These are phyloP conservation scores for Blastocystis sp. DNA, from an alignment of 352 stramenopile genomes.

Conservation along the genomic window DNA sequence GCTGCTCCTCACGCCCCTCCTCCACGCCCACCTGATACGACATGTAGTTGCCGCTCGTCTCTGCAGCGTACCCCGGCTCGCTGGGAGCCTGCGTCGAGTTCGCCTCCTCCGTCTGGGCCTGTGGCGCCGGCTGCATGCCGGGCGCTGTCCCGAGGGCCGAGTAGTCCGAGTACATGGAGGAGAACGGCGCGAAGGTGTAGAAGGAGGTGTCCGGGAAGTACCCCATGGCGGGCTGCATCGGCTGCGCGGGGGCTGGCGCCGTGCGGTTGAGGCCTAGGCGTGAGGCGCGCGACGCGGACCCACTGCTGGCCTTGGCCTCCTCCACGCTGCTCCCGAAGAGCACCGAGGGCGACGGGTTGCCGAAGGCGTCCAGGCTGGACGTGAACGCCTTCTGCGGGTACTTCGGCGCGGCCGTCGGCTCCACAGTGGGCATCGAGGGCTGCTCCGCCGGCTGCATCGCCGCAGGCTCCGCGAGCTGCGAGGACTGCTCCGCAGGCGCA, in stretches of 20 bases:
- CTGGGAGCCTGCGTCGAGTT: neutral
- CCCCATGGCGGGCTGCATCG: neutral
- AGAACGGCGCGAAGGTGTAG: neutral
- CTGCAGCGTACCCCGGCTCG: neutral
- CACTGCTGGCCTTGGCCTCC: neutral
- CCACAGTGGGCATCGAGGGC: neutral
- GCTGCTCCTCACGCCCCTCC: neutral
- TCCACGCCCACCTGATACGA: neutral
- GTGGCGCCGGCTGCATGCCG: neutral
- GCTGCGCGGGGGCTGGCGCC: neutral
- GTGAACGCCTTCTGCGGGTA: neutral
- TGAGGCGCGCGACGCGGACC: neutral
- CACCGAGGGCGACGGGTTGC: neutral
- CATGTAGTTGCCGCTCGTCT: neutral
- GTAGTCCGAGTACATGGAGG: neutral
- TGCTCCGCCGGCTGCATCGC: neutral
- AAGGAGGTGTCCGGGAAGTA: neutral
- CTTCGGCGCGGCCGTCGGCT: neutral
- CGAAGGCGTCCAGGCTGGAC: neutral
- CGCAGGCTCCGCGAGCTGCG: neutral
- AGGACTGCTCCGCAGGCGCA: neutral
- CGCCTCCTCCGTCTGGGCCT: neutral
- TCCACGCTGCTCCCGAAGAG: conserved; percentile 12
- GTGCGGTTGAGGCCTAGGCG: neutral
- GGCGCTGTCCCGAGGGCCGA: neutral